Percentiles rank a stretch among this genome's conserved stretches.
Conservation (phyloP, 768 basidiomycete species). For the Austroboletus festivus region DNA sequence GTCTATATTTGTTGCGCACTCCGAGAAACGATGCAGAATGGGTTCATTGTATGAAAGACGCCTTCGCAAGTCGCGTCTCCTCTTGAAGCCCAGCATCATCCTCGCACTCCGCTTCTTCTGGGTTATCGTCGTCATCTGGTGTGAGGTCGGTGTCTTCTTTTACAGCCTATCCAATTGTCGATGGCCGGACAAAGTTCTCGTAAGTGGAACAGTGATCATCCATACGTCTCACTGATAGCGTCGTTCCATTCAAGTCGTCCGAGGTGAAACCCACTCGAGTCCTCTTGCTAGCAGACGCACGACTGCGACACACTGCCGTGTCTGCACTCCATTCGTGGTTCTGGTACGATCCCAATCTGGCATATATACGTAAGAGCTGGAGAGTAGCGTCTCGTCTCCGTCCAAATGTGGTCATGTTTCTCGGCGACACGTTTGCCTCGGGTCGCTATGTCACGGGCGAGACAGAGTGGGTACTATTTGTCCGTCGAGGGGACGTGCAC, state of each 20-base stretch:
- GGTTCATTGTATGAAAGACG: conserved; percentile 29
- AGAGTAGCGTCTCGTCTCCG: conserved; percentile 52
- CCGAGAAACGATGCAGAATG: conserved; percentile 31
- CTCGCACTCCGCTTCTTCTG: conserved; percentile 49
- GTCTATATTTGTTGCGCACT: neutral
- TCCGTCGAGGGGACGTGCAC: neutral
- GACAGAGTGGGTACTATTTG: conserved; percentile 45
- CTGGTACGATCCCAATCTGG: conserved; percentile 47
- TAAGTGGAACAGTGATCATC: conserved; percentile 14
- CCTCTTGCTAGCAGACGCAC: conserved; percentile 68
- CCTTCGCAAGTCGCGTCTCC: conserved; percentile 20
- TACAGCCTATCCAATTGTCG: conserved; percentile 55
- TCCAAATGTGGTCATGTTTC: conserved; percentile 66
- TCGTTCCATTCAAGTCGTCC: conserved; percentile 10
- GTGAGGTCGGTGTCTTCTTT: conserved; percentile 58
- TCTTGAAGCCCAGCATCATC: conserved; percentile 32
- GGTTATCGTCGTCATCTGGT: conserved; percentile 60
- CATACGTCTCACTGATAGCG: conserved; percentile 4
- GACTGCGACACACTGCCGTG: conserved; percentile 44
- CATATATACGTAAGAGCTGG: conserved; percentile 69
- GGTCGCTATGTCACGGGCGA: conserved; percentile 53
- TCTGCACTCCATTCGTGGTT: conserved; percentile 37
- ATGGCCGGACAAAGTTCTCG: conserved; percentile 50
- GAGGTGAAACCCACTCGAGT: conserved; percentile 46
- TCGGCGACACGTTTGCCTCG: conserved; percentile 74